phyloP scores from a whole-genome alignment of 2,329 filamentous ascomycete species.

The Fusarium sp. region DNA sequence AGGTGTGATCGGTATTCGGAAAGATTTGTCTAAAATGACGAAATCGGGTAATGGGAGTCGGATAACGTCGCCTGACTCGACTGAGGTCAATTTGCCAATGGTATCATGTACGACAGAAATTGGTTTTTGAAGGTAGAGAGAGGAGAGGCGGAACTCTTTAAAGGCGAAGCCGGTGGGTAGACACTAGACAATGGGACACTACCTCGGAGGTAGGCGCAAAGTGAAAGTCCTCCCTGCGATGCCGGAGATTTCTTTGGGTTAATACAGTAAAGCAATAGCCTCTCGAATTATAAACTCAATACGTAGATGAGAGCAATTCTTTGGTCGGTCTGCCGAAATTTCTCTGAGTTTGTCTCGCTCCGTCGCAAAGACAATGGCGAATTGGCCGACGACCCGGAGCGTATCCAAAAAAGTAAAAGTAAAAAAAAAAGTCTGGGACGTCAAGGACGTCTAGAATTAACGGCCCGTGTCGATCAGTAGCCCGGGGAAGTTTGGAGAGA shows the following conservation, averaged over 20 bases:
- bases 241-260: no score
- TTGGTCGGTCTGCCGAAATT: not conserved
- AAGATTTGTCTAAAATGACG: slow-evolving; percentile 30
- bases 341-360: not conserved
- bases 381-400: slow-evolving; percentile 44
- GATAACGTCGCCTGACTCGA: not conserved
- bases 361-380: slow-evolving; percentile 8
- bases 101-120: not conserved
- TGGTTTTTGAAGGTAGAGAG: no score
- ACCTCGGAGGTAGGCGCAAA: no score
- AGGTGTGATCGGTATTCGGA: slow-evolving; percentile 30
- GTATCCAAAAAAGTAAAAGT: slow-evolving; percentile 7
- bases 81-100: not conserved
- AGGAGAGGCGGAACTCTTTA: no score
- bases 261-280: no score
- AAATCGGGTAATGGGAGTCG: slow-evolving; percentile 25
- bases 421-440: slow-evolving; percentile 11
- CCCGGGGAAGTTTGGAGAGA: not conserved
- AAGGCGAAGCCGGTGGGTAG: no score
- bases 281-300: no score
- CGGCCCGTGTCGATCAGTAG: slow-evolving; percentile 40
- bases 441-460: slow-evolving; percentile 17
- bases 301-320: not conserved
- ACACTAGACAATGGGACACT: no score
- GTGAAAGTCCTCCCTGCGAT: no score